phyloP scores from a whole-genome alignment of 768 basidiomycete genomes.

The Dentipellis fragilis region DNA sequence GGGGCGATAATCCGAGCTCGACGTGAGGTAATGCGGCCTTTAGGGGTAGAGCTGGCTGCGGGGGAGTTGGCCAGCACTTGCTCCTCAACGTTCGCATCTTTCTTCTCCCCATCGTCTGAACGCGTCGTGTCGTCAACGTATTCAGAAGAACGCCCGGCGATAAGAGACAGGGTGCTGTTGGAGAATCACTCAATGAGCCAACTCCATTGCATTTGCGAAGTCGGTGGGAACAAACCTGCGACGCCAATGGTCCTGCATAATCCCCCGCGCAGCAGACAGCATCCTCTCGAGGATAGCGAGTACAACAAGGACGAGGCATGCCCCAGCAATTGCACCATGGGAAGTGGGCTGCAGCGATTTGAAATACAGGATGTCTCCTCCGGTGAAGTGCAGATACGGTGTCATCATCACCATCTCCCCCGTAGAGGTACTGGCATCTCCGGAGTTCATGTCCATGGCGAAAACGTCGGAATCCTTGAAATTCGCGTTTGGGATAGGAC shows the following conservation, averaged over 20 bases:
- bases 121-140: not conserved
- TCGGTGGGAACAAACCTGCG: slow-evolving; percentile 30
- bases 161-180: not conserved
- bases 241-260: slow-evolving; percentile 49
- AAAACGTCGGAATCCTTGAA: too few species aligned
- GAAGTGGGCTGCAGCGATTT: slow-evolving; percentile 58
- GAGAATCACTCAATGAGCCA: not conserved
- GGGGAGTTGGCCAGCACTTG: not conserved
- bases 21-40: slow-evolving; percentile 5
- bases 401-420: slow-evolving; percentile 36
- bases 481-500: too few species aligned
- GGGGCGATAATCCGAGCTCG: slow-evolving; percentile 38
- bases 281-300: slow-evolving; percentile 65
- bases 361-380: slow-evolving; percentile 60
- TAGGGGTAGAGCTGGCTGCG: not conserved
- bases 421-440: slow-evolving; percentile 5
- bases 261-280: slow-evolving; percentile 45
- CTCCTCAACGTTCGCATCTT: not conserved
- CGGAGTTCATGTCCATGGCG: too few species aligned
- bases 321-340: slow-evolving; percentile 60
- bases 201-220: not conserved
- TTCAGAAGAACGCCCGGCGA: not conserved
- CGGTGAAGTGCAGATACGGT: slow-evolving; percentile 61
- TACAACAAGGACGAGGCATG: slow-evolving; percentile 60
- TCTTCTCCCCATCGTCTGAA: not conserved